A percentile compares a stretch with the other conserved stretches of the same genome.
Evolutionary conservation across 352 stramenopile genomes (phyloP).

Genomic region (Saprolegnia diclina): DNA sequence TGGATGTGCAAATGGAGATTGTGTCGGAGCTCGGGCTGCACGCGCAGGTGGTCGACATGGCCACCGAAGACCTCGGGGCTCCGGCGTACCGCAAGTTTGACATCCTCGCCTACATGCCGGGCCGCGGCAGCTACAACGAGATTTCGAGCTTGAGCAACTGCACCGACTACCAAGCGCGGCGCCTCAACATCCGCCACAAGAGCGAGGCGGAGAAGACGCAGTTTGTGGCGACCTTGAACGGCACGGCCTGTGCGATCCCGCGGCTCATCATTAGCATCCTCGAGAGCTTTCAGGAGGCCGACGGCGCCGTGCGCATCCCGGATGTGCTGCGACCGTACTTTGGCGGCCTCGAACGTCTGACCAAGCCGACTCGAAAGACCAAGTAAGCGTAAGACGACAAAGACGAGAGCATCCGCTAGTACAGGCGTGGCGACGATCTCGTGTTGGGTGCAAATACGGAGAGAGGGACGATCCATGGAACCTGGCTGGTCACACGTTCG

Average conservation of each 20-base stretch:
- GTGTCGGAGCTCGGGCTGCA: constrained; percentile 74
- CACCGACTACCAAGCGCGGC: constrained; percentile 84
- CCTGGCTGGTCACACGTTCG: constrained; percentile 6
- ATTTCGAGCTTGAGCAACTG: constrained; percentile 85
- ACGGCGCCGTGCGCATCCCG: constrained; percentile 74
- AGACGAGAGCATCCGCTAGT: neutral
- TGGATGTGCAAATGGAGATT: constrained; percentile 69
- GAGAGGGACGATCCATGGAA: constrained; percentile 10
- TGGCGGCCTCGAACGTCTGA: constrained; percentile 29
- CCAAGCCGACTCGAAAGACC: constrained; percentile 1
- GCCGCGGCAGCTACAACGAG: constrained; percentile 67
- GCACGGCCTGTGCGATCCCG: constrained; percentile 74
- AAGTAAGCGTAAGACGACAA: neutral
- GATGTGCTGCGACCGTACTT: constrained; percentile 75
- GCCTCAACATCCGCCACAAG: constrained; percentile 83
- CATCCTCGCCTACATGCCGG: constrained; percentile 83
- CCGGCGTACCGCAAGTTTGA: constrained; percentile 85
- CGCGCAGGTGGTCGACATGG: constrained; percentile 81
- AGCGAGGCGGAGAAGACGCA: constrained; percentile 44
- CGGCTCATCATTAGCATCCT: constrained; percentile 79
- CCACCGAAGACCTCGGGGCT: constrained; percentile 67
- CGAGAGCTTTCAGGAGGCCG: constrained; percentile 75
- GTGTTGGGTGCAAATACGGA: neutral
- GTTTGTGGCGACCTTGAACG: constrained; percentile 87
- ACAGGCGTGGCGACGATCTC: neutral